Evolutionary conservation across 805 yeast genomes (phyloP), one percentile per base, ranked within the genome.

Genomic region (Ogataea nonfermentans): DNA sequence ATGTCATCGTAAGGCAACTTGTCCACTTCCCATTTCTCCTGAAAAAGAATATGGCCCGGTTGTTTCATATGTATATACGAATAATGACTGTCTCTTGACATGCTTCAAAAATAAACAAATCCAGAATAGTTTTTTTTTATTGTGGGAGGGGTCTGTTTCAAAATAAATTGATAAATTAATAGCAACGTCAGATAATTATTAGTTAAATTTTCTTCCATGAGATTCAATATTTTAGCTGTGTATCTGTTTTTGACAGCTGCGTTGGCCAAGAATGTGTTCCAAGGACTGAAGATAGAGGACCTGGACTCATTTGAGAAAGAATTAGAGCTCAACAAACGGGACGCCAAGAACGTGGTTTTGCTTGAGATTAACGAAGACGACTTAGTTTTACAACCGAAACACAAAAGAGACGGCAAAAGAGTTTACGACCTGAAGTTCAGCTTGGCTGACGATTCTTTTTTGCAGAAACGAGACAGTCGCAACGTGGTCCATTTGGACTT

Each of bases 21-120:
- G 27, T 61, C 64, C 4, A 44, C 31, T 7, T 56, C 57, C 68
- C 67, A 63, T 22, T 45, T 50, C 40, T 63, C 66, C 22, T 46
- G 48, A 34, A 57, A 60, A 5, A 61, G 32, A n/a, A 60, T 56
- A 36, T 57, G 56, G 9, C 46, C 47, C 2, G 61, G 63, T 15
- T 56, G 48, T 8, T 48, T 42, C 63, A 62, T 57, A 35, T 63
- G 67, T 2, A 56, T 43, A 41, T 53, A 59, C 7, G 53, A 46
- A 16, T 43, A 49, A 7, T 51, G 52, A 2, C 62, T 55, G 35
- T 63, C 68, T 17, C 51, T 41, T 3, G 56, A 36, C 62, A 58
- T 58, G 10, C 15, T 9, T 15, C 6, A 27, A 32, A 9, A 26
- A 29, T 15, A 19, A 32, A 28, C 19, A 24, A 19, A 24, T n/a